These are phyloP conservation scores for Ophiobolus disseminans DNA, from an alignment of 2,329 filamentous ascomycete genomes.

Conservation along the genomic window DNA sequence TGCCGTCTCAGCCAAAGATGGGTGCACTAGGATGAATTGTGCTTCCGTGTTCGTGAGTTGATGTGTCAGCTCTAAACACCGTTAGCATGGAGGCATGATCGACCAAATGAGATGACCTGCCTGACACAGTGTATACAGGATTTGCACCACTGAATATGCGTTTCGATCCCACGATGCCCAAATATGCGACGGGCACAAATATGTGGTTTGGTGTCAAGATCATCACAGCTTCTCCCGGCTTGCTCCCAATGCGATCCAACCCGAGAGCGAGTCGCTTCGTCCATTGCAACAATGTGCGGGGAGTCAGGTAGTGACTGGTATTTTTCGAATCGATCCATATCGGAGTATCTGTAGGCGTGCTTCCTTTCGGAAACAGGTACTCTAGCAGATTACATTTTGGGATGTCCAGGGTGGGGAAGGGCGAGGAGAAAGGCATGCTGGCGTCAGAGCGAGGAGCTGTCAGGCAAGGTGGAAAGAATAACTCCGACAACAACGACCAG, in stretches of 20 bases:
- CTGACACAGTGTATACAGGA: conserved; percentile 58
- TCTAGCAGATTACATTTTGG: conserved; percentile 54
- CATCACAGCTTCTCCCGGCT: conserved; percentile 59
- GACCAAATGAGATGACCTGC: conserved; percentile 37
- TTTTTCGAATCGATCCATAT: conserved; percentile 61
- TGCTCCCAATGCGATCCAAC: conserved; percentile 54
- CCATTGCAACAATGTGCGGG: conserved; percentile 57
- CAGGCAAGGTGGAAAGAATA: conserved; percentile 5
- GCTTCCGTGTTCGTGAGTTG: conserved; percentile 46
- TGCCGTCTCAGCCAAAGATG: conserved; percentile 35
- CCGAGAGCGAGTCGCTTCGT: conserved; percentile 57
- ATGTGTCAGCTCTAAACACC: conserved; percentile 39
- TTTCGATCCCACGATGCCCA: conserved; percentile 60
- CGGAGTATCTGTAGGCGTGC: conserved; percentile 50
- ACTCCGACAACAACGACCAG: conserved; percentile 6
- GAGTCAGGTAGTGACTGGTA: conserved; percentile 53
- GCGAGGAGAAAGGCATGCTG: conserved; percentile 54
- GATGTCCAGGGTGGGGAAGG: conserved; percentile 52
- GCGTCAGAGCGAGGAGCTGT: neutral
- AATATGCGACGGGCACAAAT: conserved; percentile 60
- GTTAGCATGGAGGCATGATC: conserved; percentile 9
- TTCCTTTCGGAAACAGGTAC: conserved; percentile 41
- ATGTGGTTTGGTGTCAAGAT: conserved; percentile 62
- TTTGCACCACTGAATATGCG: conserved; percentile 63
- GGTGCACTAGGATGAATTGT: conserved; percentile 41